Percentiles rank a stretch among this genome's conserved stretches.
Evolutionary conservation across 768 basidiomycete species (phyloP).

Genomic region (Lyophyllum shimeji): DNA sequence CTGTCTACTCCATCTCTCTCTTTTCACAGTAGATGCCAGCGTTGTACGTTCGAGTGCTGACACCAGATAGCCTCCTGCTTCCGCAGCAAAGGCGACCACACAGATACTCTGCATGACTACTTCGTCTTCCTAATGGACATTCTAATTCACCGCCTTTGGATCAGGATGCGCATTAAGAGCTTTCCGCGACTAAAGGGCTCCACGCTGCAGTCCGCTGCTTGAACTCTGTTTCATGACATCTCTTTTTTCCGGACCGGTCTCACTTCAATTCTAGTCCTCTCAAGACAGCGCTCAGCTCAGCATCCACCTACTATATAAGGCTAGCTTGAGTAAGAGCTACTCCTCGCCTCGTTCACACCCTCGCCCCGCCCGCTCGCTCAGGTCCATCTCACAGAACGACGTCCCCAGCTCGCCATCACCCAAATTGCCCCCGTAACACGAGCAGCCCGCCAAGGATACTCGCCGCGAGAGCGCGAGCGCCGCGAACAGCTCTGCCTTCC

Average conservation of each 20-base stretch:
- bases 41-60: no score
- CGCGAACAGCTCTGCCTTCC: not conserved
- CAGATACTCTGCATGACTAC: no score
- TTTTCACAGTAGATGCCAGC: no score
- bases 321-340: conserved; percentile 11
- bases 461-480: not conserved
- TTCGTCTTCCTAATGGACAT: no score
- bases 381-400: conserved; percentile 16
- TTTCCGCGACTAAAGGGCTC: no score
- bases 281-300: not conserved
- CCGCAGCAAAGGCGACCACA: no score
- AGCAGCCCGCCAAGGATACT: not conserved
- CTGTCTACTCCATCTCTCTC: no score
- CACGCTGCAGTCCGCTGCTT: no score
- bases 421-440: conserved; percentile 8
- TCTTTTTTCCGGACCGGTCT: not conserved
- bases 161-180: no score
- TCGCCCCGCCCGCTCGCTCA: not conserved
- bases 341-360: not conserved
- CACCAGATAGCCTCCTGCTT: no score
- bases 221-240: not conserved
- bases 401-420: conserved; percentile 6
- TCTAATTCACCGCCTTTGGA: no score
- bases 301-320: conserved; percentile 7
- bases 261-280: not conserved